A percentile compares a stretch with the other conserved stretches of the same genome.
These are phyloP conservation scores for Vachellia collinsii DNA, from an alignment of 306 rosid genomes.

Conservation along the genomic window DNA sequence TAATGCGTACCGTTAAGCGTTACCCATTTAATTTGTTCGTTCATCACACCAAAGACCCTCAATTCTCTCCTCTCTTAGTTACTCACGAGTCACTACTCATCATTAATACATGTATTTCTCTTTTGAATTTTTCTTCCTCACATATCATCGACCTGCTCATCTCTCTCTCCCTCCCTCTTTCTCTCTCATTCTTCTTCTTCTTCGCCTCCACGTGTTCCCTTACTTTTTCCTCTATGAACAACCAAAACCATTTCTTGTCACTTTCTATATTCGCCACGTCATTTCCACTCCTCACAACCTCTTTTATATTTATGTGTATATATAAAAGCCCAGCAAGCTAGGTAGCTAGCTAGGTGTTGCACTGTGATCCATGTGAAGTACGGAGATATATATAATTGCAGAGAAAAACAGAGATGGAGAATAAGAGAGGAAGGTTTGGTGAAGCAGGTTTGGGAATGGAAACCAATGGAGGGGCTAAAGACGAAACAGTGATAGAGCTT, in stretches of 20 bases:
- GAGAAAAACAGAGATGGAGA: slow-evolving; percentile 32
- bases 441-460: not conserved
- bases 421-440: slow-evolving; percentile 29
- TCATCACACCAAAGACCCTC: too few relatives aligned
- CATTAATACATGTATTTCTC: too few relatives aligned
- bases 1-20: slow-evolving; percentile 44
- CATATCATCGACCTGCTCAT: too few relatives aligned
- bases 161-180: not conserved
- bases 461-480: slow-evolving; percentile 21
- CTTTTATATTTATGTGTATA: too few relatives aligned
- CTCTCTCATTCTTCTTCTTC: not conserved
- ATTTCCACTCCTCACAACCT: not conserved
- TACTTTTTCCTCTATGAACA: not conserved
- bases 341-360: not conserved
- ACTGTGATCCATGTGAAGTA: not conserved
- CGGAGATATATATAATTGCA: not conserved
- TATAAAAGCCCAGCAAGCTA: too few relatives aligned
- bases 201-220: not conserved
- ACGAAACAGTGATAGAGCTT: slow-evolving; percentile 47
- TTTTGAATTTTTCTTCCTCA: not conserved
- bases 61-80: too few relatives aligned
- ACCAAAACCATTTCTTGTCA: not conserved
- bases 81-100: too few relatives aligned
- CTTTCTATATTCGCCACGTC: not conserved
- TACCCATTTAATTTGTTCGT: slow-evolving; percentile 34